Base-by-base conservation (phyloP, 2,329 filamentous ascomycete genomes). In the Claviceps purpurea region DNA sequence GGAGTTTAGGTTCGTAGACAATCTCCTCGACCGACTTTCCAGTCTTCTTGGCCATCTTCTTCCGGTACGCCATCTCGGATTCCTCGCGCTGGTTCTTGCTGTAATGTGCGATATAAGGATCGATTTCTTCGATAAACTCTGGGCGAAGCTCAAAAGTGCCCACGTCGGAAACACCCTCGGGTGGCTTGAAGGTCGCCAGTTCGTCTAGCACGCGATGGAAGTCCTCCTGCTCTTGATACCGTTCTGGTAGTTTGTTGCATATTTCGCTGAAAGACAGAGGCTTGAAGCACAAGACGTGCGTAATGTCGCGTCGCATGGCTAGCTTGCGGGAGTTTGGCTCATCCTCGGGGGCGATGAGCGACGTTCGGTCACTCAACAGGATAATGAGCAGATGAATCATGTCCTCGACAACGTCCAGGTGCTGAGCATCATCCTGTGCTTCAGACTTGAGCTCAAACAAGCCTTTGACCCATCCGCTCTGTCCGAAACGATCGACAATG, bases 81-180 rank as follows among this genome's bases (percentile, higher is more conserved):
- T 98, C 93, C 63, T 98, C 93, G 49, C 93, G 81, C 66, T 97
- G 91, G 61, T 98, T 98, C 64, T 95, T 95, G 62, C 84, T 94
- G 67, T 95, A 98, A 63, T 97, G 89, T 6, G 90, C 87, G 62
- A 90, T 93, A 65, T 96, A 98, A 1, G 94, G 93, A 64, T 98
- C 94, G 49, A 98, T 82, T 47, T 94, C 79, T 59, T 91, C 86
- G 41, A 96, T 78, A 60, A 84, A 93, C 55, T 95, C 81, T 4
- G 86, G 81, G 63, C 90, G 93, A 50, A 98, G 73, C 66, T 96
- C 89, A 61, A 98, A 98, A 0, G 88, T 95, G 53, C 94, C 93
- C 16, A 90, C 87, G 64, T 98, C 93, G 4, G 87, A 88, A 37
- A 97, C 70, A 5, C 91, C 93, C 67, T 98, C 93, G 0, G 93